Evolutionary conservation across 345 rosid genomes (phyloP).

Genomic region (Viola odorata): DNA sequence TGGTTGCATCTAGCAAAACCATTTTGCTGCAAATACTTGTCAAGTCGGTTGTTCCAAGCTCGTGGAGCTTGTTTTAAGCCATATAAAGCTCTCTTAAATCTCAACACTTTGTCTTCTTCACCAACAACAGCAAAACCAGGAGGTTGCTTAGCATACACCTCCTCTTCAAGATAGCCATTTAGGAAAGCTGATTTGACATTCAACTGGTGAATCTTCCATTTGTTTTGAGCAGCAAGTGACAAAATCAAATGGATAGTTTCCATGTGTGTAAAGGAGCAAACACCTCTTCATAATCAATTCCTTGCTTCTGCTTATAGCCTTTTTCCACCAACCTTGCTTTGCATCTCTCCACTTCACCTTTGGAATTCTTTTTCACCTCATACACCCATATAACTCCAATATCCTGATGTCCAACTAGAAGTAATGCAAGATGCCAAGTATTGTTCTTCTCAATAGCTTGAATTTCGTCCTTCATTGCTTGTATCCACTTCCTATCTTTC

Average conservation of each 20-base stretch:
- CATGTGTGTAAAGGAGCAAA: too few relatives aligned
- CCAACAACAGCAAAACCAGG: background rate
- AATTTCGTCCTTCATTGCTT: background rate
- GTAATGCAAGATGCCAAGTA: background rate
- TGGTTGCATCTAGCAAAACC: background rate
- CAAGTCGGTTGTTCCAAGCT: background rate
- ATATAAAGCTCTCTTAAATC: background rate
- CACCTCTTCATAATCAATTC: background rate
- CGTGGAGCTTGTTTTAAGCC: background rate
- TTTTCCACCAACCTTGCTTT: slow-evolving; percentile 2
- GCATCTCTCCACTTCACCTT: background rate
- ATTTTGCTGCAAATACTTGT: background rate
- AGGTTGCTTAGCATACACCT: background rate
- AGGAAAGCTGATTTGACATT: too few relatives aligned
- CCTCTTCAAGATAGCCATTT: too few relatives aligned
- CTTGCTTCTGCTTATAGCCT: background rate
- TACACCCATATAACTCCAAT: slow-evolving; percentile 5
- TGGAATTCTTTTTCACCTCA: background rate
- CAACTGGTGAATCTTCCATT: background rate
- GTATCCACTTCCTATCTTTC: background rate
- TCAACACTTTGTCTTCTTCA: background rate
- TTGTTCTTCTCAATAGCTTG: slow-evolving; percentile 4
- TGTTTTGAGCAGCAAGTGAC: background rate
- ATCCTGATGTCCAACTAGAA: background rate
- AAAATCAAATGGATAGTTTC: background rate